phyloP scores from a whole-genome alignment of 1,139 yeast genomes.

The Petasospora fabianii region DNA sequence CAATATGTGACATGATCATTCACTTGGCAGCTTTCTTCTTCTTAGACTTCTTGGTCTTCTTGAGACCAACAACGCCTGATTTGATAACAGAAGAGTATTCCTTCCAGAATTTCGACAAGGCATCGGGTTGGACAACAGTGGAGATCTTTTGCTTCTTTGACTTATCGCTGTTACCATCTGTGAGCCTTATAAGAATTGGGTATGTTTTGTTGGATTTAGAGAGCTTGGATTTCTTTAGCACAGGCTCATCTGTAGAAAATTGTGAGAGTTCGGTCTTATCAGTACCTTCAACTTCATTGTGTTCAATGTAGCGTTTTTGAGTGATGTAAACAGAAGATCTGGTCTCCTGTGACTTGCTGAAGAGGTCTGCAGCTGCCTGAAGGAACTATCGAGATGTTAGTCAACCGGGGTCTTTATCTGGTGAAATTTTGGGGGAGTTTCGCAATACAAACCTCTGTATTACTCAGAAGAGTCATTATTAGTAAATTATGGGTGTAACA shows the following conservation, averaged over 20 bases:
- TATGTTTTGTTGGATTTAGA: conserved; percentile 31
- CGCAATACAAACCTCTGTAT: conserved; percentile 17
- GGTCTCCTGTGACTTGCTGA: conserved; percentile 33
- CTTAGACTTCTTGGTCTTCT: conserved; percentile 64
- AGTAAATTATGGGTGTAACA: neutral
- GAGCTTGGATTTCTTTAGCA: conserved; percentile 45
- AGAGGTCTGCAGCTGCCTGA: conserved; percentile 33
- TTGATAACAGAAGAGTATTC: conserved; percentile 64
- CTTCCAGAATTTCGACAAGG: conserved; percentile 65
- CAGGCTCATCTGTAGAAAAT: conserved; percentile 35
- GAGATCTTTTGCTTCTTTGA: conserved; percentile 50
- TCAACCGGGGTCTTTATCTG: neutral
- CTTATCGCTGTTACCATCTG: conserved; percentile 53
- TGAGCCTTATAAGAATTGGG: conserved; percentile 52
- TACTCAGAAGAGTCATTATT: conserved; percentile 20
- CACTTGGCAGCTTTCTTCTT: conserved; percentile 26
- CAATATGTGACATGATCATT: no score
- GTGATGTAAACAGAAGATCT: conserved; percentile 42
- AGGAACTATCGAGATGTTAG: conserved; percentile 32
- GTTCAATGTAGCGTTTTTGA: conserved; percentile 34
- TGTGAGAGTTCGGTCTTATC: conserved; percentile 22
- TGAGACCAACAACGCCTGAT: conserved; percentile 56
- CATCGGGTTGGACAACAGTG: conserved; percentile 57
- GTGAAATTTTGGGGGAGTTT: neutral
- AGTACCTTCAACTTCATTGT: conserved; percentile 23